These are phyloP conservation scores for Trichopus zeylanicus DNA, from an alignment of 116 monocot genomes.

Conservation along the genomic window DNA sequence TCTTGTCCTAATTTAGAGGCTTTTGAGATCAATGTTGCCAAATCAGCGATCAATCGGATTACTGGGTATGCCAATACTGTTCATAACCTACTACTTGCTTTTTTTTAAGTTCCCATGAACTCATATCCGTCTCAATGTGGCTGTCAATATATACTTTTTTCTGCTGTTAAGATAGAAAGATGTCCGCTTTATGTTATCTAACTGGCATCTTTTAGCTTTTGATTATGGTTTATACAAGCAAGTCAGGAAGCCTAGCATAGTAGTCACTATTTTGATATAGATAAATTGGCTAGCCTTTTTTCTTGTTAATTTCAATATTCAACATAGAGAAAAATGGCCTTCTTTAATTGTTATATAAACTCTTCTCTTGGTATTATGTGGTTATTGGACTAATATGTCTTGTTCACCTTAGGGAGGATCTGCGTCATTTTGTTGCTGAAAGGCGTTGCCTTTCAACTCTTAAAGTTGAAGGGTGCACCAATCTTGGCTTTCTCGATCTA, in stretches of 20 bases:
- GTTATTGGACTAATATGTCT: neutral
- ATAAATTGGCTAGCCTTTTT: no score
- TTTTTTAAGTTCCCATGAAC: neutral
- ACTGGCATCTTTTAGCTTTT: no score
- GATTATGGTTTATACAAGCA: no score
- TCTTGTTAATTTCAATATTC: no score
- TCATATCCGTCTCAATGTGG: no score
- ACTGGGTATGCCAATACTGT: conserved; percentile 60
- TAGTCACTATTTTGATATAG: no score
- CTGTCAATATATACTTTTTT: neutral
- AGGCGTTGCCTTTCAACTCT: conserved; percentile 63
- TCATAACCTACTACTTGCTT: neutral
- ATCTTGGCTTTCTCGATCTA: conserved; percentile 69
- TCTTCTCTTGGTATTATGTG: no score
- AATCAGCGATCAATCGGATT: conserved; percentile 57
- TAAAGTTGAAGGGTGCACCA: conserved; percentile 75
- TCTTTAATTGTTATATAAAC: no score
- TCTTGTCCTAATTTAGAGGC: conserved; percentile 77
- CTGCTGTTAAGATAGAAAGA: neutral
- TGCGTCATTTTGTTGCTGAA: conserved; percentile 82
- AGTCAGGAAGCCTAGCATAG: no score
- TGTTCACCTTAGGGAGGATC: conserved; percentile 49
- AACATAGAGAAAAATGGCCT: no score
- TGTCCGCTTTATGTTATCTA: no score
- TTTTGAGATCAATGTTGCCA: conserved; percentile 55